Percentiles rank a stretch among this genome's conserved stretches.
These are phyloP conservation scores for Pleurotus tuoliensis DNA, from an alignment of 768 basidiomycete genomes.

Conservation along the genomic window DNA sequence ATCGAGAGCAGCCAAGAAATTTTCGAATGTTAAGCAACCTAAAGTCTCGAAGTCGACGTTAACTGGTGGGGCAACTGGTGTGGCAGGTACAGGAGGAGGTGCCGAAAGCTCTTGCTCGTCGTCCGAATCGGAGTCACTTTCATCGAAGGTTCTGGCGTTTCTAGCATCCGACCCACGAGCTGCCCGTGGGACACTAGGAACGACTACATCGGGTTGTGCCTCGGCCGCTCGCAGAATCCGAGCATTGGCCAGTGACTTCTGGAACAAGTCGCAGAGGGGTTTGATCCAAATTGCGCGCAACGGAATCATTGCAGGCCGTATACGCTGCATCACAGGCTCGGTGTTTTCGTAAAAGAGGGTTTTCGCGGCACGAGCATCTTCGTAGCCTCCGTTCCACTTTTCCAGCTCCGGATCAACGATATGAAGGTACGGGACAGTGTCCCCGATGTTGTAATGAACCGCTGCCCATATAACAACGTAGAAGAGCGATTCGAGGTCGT, in stretches of 20 bases:
- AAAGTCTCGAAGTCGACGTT: neutral
- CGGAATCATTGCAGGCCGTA: neutral
- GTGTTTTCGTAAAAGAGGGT: neutral
- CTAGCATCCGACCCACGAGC: too few species aligned
- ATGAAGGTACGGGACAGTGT: neutral
- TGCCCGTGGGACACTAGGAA: too few species aligned
- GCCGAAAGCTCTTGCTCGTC: too few species aligned
- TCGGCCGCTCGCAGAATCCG: too few species aligned
- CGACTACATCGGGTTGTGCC: too few species aligned
- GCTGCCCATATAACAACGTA: neutral
- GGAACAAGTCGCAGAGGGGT: neutral
- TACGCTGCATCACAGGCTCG: neutral
- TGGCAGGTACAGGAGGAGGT: neutral
- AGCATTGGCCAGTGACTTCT: neutral
- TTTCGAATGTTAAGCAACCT: neutral
- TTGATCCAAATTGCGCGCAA: neutral
- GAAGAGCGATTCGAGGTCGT: too few species aligned
- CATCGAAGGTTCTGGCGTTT: too few species aligned
- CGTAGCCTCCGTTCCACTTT: neutral
- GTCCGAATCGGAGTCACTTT: too few species aligned
- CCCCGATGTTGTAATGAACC: conserved; percentile 15
- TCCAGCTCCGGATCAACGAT: neutral
- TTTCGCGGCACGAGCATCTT: neutral
- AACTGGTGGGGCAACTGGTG: neutral
- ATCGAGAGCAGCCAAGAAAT: neutral